A percentile compares a stretch with the other conserved stretches of the same genome.
Conservation (phyloP, 148 eudicot genomes). For the Rhododendron ferrugineum region DNA sequence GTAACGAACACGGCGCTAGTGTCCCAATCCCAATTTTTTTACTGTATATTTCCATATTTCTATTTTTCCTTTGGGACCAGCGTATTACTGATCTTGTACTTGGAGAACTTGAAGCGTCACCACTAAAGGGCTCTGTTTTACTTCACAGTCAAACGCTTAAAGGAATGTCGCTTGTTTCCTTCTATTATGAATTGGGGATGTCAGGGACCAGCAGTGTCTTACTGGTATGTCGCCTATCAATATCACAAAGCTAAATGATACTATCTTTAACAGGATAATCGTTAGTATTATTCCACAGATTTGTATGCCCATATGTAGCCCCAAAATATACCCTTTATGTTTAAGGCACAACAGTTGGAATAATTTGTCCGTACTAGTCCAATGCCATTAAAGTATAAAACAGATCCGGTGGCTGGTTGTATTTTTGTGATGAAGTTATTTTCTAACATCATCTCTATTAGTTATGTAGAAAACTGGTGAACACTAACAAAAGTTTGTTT, state of each 20-base stretch:
- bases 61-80: background rate
- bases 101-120: background rate
- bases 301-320: background rate
- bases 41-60: background rate
- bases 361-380: background rate
- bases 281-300: background rate
- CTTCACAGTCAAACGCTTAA: slow-evolving; percentile 52
- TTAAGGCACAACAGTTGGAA: background rate
- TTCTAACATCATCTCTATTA: background rate
- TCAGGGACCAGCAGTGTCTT: slow-evolving; percentile 70
- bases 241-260: background rate
- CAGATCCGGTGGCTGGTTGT: background rate
- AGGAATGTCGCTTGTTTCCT: slow-evolving; percentile 56
- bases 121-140: slow-evolving; percentile 9
- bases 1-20: no score
- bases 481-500: background rate
- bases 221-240: slow-evolving; percentile 38
- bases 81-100: background rate
- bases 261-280: background rate
- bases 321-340: background rate
- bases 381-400: background rate
- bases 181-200: slow-evolving; percentile 86
- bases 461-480: background rate
- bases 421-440: background rate
- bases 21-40: background rate